Evolutionary conservation across 78 protist genomes (phyloP).

Genomic region (Dictyostelium citrinum): DNA sequence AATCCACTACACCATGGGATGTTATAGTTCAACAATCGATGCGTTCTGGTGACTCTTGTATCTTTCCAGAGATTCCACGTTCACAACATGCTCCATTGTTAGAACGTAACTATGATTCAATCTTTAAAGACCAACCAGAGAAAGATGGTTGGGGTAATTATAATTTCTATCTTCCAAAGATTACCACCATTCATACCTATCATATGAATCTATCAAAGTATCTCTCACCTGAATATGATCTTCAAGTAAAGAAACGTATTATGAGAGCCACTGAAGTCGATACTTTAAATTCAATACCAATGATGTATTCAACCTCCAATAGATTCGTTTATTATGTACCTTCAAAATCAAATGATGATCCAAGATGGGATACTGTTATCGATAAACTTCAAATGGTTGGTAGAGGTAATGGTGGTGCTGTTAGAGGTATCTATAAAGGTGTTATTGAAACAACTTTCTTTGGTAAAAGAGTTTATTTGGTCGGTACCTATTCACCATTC

Average conservation of each 20-base stretch:
- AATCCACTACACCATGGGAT: conserved; percentile 36
- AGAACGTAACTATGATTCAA: neutral
- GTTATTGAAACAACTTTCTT: neutral
- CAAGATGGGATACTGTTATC: conserved; percentile 14
- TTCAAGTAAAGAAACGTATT: neutral
- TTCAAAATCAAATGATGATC: conserved; percentile 15
- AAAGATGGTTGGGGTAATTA: conserved; percentile 31
- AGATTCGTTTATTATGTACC: neutral
- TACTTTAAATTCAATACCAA: neutral
- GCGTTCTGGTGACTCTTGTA: neutral
- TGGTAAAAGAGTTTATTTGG: conserved; percentile 6
- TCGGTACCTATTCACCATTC: conserved; percentile 18
- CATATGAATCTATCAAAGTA: neutral
- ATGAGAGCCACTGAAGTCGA: neutral
- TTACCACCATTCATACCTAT: neutral
- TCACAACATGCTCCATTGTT: conserved; percentile 23
- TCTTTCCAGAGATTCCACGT: conserved; percentile 64
- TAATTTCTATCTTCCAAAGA: conserved; percentile 10
- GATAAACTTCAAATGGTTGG: conserved; percentile 15
- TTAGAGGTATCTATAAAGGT: conserved; percentile 48
- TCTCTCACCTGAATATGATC: neutral
- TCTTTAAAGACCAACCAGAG: neutral
- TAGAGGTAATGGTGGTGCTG: conserved; percentile 52
- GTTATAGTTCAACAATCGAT: conserved; percentile 13
- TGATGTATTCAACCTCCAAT: neutral